These are phyloP conservation scores for Ophiostoma pallidulum DNA, from an alignment of 2,329 filamentous ascomycete genomes.

Conservation along the genomic window DNA sequence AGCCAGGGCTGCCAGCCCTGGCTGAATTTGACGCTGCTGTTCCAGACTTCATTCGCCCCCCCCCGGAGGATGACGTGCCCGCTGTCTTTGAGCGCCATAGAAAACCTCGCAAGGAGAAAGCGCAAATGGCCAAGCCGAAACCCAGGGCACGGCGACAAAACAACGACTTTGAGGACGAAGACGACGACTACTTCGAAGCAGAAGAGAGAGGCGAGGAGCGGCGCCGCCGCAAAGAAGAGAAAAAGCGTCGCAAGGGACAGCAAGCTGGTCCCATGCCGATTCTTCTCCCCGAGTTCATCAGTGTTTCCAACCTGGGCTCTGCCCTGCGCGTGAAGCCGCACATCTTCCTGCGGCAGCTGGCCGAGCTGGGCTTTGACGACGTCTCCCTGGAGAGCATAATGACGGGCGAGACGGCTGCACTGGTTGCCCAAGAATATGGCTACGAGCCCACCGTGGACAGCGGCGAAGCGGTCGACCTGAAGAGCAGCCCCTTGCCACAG, in stretches of 20 bases:
- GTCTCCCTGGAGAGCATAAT: constrained; percentile 75
- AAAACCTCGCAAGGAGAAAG: constrained; percentile 7
- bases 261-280: constrained; percentile 48
- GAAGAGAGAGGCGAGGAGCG: constrained; percentile 29
- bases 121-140: constrained; percentile 2
- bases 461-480: constrained; percentile 59
- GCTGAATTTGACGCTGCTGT: no score
- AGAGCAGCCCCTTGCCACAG: constrained; percentile 56
- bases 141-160: neutral
- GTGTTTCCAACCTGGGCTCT: constrained; percentile 69
- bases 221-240: constrained; percentile 34
- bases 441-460: constrained; percentile 73
- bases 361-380: constrained; percentile 82
- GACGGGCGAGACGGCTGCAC: constrained; percentile 78
- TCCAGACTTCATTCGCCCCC: neutral
- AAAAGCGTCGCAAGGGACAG: constrained; percentile 30
- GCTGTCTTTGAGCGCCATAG: neutral
- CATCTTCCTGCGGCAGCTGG: constrained; percentile 64
- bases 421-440: constrained; percentile 88
- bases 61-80: neutral
- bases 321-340: constrained; percentile 62
- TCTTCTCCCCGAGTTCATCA: constrained; percentile 83
- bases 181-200: constrained; percentile 32
- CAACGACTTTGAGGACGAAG: constrained; percentile 22
- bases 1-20: no score